A percentile compares a stretch with the other conserved stretches of the same genome.
phyloP scores from a whole-genome alignment of 805 yeast species.

The Candida schatavii region DNA sequence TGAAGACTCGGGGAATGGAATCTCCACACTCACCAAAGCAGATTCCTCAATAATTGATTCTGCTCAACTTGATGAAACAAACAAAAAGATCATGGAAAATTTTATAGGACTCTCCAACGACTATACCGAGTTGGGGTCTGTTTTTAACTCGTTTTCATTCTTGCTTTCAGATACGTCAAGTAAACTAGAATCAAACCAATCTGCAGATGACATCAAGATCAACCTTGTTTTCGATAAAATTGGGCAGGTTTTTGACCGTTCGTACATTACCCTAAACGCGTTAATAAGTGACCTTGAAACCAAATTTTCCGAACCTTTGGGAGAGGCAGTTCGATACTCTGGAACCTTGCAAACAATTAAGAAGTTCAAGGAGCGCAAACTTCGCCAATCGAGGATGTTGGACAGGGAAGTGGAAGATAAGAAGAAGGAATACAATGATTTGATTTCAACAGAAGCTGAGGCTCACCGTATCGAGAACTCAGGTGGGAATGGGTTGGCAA shows the following conservation, averaged over 20 bases:
- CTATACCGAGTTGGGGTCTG: slow-evolving; percentile 70
- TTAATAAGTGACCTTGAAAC: slow-evolving; percentile 53
- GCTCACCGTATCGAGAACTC: slow-evolving; percentile 23
- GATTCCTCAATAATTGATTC: slow-evolving; percentile 19
- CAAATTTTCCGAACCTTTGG: slow-evolving; percentile 64
- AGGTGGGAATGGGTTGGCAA: slow-evolving; percentile 18
- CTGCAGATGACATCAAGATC: slow-evolving; percentile 25
- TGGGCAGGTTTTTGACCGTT: slow-evolving; percentile 83
- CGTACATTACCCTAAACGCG: slow-evolving; percentile 49
- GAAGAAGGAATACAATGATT: slow-evolving; percentile 27
- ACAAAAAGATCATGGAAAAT: slow-evolving; percentile 51
- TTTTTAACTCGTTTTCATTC: slow-evolving; percentile 52
- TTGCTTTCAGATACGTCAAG: slow-evolving; percentile 30
- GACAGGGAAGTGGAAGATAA: slow-evolving; percentile 33
- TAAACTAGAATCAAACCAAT: not conserved
- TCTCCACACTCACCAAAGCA: not conserved
- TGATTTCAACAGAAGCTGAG: slow-evolving; percentile 30
- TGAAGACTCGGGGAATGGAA: not conserved
- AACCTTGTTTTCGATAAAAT: slow-evolving; percentile 60
- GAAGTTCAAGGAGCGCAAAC: slow-evolving; percentile 51
- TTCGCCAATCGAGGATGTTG: slow-evolving; percentile 28
- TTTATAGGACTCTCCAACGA: slow-evolving; percentile 60
- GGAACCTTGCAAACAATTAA: slow-evolving; percentile 55
- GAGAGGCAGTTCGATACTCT: slow-evolving; percentile 68
- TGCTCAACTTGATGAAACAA: slow-evolving; percentile 54